Percentiles rank a stretch among this genome's conserved stretches.
Conservation (phyloP, 2,329 filamentous ascomycete species). For the Cladophialophora exuberans region DNA sequence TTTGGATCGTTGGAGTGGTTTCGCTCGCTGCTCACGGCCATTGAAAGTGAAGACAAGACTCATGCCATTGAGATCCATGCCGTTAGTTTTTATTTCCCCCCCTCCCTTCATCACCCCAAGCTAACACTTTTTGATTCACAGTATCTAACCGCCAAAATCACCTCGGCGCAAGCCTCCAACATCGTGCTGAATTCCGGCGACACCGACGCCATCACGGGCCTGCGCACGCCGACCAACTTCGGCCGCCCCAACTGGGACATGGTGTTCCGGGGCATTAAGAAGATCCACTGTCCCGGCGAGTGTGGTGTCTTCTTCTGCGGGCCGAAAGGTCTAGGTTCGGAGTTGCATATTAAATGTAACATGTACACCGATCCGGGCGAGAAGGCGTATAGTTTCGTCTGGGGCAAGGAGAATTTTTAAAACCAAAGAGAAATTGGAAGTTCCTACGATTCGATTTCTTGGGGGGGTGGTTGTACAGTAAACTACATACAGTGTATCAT, state of each 20-base stretch:
- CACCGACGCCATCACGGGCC: constrained; percentile 80
- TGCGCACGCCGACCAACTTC: constrained; percentile 81
- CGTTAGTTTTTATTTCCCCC: constrained; percentile 37
- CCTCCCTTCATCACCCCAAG: neutral
- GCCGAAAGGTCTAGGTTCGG: constrained; percentile 76
- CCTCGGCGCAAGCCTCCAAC: constrained; percentile 81
- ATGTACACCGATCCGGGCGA: constrained; percentile 70
- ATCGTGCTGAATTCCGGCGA: constrained; percentile 86
- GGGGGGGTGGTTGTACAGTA: too few species aligned
- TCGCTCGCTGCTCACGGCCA: constrained; percentile 77
- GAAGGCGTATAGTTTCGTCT: constrained; percentile 60
- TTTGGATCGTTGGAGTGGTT: constrained; percentile 92
- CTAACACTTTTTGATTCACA: constrained; percentile 30
- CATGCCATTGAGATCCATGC: constrained; percentile 88
- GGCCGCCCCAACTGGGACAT: constrained; percentile 88
- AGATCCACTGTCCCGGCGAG: constrained; percentile 73
- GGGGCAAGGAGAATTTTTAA: constrained; percentile 55
- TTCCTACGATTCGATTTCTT: too few species aligned
- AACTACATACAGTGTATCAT: too few species aligned
- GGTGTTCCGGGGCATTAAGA: constrained; percentile 81
- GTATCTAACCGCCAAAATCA: constrained; percentile 86
- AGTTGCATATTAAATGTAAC: constrained; percentile 81
- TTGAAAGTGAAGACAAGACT: constrained; percentile 82
- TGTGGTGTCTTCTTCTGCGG: constrained; percentile 85
- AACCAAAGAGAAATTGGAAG: too few species aligned